Conservation (phyloP, 805 yeast genomes). For the Lachancea cidri region DNA sequence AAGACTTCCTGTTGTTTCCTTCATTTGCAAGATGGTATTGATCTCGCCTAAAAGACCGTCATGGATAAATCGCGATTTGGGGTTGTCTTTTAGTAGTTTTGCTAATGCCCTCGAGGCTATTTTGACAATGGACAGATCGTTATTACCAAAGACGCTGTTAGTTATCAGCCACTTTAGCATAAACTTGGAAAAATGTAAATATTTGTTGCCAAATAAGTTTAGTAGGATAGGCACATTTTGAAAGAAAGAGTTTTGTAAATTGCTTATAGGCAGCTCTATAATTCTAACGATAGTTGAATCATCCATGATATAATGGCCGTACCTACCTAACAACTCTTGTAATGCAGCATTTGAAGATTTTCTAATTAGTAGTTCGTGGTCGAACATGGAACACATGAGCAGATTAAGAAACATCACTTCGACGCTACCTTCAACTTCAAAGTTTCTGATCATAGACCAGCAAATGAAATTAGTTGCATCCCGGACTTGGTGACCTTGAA, state of each 20-base stretch:
- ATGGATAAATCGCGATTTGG: not conserved
- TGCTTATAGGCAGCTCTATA: conserved; percentile 57
- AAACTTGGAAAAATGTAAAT: conserved; percentile 17
- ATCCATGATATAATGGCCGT: conserved; percentile 34
- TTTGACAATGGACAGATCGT: conserved; percentile 12
- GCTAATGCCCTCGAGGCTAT: not conserved
- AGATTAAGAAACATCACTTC: conserved; percentile 33
- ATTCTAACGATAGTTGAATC: conserved; percentile 35
- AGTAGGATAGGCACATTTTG: conserved; percentile 32
- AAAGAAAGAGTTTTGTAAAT: conserved; percentile 37
- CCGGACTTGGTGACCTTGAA: conserved; percentile 63
- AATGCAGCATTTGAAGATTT: conserved; percentile 82
- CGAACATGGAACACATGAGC: conserved; percentile 56
- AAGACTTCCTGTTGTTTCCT: not conserved
- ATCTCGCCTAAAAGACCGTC: not conserved
- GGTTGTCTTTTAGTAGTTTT: not conserved
- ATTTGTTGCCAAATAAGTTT: conserved; percentile 14
- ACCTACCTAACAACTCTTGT: conserved; percentile 81
- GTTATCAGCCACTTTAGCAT: conserved; percentile 25
- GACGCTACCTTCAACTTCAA: conserved; percentile 3
- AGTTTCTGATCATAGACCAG: conserved; percentile 64
- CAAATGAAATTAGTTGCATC: conserved; percentile 80
- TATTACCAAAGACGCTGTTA: conserved; percentile 15
- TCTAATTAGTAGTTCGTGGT: conserved; percentile 66
- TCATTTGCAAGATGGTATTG: not conserved